phyloP scores from a whole-genome alignment of 805 yeast genomes.

The Starmerella apicola region DNA sequence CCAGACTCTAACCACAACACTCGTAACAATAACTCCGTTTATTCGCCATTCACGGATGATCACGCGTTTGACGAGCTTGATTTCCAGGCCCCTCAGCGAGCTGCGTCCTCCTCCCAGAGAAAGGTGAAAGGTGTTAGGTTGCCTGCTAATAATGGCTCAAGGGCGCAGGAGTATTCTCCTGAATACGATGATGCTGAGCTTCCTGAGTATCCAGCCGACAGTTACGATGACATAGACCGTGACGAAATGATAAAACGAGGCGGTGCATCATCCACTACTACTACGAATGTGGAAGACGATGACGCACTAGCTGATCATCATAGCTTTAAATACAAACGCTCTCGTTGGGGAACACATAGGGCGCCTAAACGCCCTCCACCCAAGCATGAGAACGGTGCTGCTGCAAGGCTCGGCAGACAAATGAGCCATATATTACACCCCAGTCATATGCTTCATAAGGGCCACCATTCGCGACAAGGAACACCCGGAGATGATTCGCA shows the following conservation, averaged over 20 bases:
- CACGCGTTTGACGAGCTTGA: conserved; percentile 18
- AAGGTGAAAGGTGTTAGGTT: conserved; percentile 13
- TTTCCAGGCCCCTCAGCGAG: conserved; percentile 13
- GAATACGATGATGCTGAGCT: conserved; percentile 3
- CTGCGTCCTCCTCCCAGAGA: conserved; percentile 16
- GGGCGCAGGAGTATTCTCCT: conserved; percentile 2
- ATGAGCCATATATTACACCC: conserved; percentile 15
- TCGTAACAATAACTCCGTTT: conserved; percentile 4
- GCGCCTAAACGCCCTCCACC: conserved; percentile 30
- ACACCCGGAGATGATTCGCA: background rate
- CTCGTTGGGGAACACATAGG: conserved; percentile 75
- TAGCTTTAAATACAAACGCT: conserved; percentile 13
- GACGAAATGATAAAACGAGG: background rate
- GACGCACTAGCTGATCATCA: conserved; percentile 13
- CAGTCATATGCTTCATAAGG: background rate
- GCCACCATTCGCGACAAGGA: too few relatives aligned
- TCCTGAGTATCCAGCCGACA: conserved; percentile 1
- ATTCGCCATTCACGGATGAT: conserved; percentile 18
- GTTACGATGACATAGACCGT: background rate
- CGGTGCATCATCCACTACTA: background rate
- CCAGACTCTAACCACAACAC: conserved; percentile 2
- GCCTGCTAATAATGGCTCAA: conserved; percentile 12
- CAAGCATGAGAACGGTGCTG: conserved; percentile 1
- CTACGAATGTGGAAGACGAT: conserved; percentile 2
- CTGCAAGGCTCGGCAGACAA: conserved; percentile 13